These are phyloP conservation scores for Vigna unguiculata DNA, from an alignment of 306 rosid species.

Conservation along the genomic window DNA sequence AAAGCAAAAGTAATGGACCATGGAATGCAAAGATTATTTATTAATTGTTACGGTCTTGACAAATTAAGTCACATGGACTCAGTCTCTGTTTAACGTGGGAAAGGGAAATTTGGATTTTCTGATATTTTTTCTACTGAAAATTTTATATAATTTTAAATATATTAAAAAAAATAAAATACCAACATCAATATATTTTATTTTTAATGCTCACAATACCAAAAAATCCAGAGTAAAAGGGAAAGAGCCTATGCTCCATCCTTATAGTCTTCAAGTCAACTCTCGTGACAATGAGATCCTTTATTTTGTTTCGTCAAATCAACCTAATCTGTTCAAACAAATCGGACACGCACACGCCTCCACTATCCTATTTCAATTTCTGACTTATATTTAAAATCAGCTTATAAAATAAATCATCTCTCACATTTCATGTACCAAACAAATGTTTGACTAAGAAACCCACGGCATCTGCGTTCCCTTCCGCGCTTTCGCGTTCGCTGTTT, in stretches of 20 bases:
- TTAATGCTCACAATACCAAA: too few relatives aligned
- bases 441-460: not conserved
- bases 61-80: not conserved
- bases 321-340: too few relatives aligned
- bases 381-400: not conserved
- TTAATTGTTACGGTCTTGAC: not conserved
- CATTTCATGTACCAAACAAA: not conserved
- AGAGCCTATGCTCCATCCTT: too few relatives aligned
- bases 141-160: too few relatives aligned
- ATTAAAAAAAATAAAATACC: too few relatives aligned
- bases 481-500: too few relatives aligned
- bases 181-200: too few relatives aligned
- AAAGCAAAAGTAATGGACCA: not conserved
- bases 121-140: too few relatives aligned
- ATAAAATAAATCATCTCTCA: not conserved
- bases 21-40: not conserved
- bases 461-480: not conserved
- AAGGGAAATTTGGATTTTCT: too few relatives aligned
- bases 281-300: not conserved
- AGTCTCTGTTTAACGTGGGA: not conserved
- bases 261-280: slow-evolving; percentile 13
- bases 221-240: too few relatives aligned
- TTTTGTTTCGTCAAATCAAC: not conserved
- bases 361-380: too few relatives aligned
- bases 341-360: not conserved